These are phyloP conservation scores for Pythium rishiriense DNA, from an alignment of 352 stramenopile species.

Conservation along the genomic window DNA sequence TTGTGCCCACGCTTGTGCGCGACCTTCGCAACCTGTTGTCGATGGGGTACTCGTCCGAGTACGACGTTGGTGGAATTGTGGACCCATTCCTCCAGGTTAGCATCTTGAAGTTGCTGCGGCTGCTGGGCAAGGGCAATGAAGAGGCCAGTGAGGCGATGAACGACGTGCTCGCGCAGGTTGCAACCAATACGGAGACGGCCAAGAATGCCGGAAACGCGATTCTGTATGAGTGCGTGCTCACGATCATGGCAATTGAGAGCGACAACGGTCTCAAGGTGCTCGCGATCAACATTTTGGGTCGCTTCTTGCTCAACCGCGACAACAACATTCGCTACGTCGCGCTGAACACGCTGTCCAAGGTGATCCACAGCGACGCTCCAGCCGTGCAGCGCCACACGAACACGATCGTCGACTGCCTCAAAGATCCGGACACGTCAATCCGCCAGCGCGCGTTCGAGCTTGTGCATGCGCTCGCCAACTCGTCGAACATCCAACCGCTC, in stretches of 20 bases:
- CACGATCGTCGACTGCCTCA: slow-evolving; percentile 94
- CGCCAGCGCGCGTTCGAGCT: slow-evolving; percentile 98
- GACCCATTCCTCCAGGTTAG: slow-evolving; percentile 97
- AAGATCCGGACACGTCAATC: slow-evolving; percentile 98
- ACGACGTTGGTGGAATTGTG: slow-evolving; percentile 98
- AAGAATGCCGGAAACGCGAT: slow-evolving; percentile 99
- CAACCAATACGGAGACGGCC: slow-evolving; percentile 99
- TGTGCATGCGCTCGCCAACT: slow-evolving; percentile 98
- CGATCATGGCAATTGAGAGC: slow-evolving; percentile 98
- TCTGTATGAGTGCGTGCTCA: slow-evolving; percentile 99
- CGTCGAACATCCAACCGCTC: slow-evolving; percentile 95
- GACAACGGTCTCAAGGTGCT: slow-evolving; percentile 96
- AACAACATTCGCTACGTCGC: slow-evolving; percentile 99
- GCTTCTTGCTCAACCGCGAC: slow-evolving; percentile 98
- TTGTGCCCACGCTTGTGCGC: slow-evolving; percentile 78
- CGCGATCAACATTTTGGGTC: slow-evolving; percentile 99
- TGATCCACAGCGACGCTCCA: slow-evolving; percentile 87
- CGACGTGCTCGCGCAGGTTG: slow-evolving; percentile 98
- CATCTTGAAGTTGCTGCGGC: slow-evolving; percentile 90
- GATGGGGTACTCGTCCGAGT: slow-evolving; percentile 98
- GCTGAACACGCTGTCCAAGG: slow-evolving; percentile 96
- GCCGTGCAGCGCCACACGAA: slow-evolving; percentile 97
- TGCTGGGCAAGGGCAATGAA: slow-evolving; percentile 95
- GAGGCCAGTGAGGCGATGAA: slow-evolving; percentile 94
- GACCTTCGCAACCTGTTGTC: slow-evolving; percentile 96